Evolutionary conservation across 2,329 filamentous ascomycete species (phyloP), one percentile per base, ranked within the genome.

Genomic region (Plectosphaerella sp.): DNA sequence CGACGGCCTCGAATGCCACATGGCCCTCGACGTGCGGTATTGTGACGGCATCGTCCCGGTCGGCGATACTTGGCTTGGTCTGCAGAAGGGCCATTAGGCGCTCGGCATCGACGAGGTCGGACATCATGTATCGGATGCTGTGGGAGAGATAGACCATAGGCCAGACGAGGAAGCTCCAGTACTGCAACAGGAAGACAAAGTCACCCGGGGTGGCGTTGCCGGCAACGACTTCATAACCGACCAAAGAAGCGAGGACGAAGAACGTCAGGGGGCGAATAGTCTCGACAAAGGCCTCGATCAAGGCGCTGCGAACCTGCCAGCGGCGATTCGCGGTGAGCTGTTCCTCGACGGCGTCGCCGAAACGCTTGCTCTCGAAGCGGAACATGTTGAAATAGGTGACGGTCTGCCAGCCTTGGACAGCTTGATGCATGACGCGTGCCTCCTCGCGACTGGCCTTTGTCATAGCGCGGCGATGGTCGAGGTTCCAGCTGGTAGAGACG

Each of bases 131-230:
- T 14, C 53, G 37, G 22, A 47, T 51, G 18, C 53, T 48, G 33
- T 54, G 54, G 9, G 61, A 62, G 4, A 70, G 62, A 20, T 61
- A 68, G 57, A 62, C 61, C 61, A 73, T 58, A 1, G 69, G 69
- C 48, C 55, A 80, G 55, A 64, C 76, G 66, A 61, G 56, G 14
- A 60, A 59, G 7, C 69, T 66, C 86, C 86, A 89, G 64, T 88
- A 89, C 35, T 80, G 76, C 15, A 86, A 71, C 24, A 89, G 66
- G 16, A 84, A 83, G 5, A 88, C 79, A 55, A 89, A 84, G 54
- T 77, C 78, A 41, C 84, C 84, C 12, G 85, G 70, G 0, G 77
- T 72, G 45, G 74, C 75, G 9, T 64, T 62, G 1, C 76, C 76
- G 37, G 70, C 68, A 0, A 73, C 67, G 35, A 85, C 77, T 55